Evolutionary conservation across 352 stramenopile species (phyloP).

Genomic region (Phytophthora sp.): DNA sequence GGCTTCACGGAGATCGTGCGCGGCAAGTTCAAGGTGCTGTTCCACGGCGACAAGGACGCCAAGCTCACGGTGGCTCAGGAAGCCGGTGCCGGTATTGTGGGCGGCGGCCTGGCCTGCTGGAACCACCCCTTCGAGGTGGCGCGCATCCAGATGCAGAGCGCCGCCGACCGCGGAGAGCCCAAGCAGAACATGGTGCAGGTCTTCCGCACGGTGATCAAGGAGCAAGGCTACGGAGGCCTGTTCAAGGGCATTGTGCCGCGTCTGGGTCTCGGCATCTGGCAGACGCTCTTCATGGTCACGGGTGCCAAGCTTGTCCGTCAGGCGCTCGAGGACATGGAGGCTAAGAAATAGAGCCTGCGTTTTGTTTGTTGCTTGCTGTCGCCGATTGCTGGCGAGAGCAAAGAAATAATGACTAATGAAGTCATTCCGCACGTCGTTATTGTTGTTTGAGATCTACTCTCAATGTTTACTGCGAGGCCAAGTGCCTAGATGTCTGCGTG

Average conservation of each 20-base stretch:
- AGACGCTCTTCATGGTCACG: slow-evolving; percentile 94
- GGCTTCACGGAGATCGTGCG: slow-evolving; percentile 92
- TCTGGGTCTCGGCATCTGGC: slow-evolving; percentile 88
- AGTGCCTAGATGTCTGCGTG: slow-evolving; percentile 56
- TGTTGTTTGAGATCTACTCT: too few species aligned
- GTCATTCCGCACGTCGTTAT: too few species aligned
- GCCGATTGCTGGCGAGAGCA: not conserved
- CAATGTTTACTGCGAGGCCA: too few species aligned
- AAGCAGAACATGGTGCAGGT: slow-evolving; percentile 92
- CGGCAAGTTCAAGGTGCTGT: slow-evolving; percentile 81
- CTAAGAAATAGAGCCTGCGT: slow-evolving; percentile 37
- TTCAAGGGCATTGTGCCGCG: slow-evolving; percentile 93
- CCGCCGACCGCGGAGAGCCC: slow-evolving; percentile 85
- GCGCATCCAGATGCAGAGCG: slow-evolving; percentile 93
- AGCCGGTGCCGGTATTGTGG: slow-evolving; percentile 84
- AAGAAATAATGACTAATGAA: too few species aligned
- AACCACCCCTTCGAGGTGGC: slow-evolving; percentile 94
- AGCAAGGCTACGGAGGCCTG: slow-evolving; percentile 81
- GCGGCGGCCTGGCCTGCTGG: slow-evolving; percentile 88
- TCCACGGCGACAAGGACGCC: slow-evolving; percentile 83
- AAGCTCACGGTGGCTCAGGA: slow-evolving; percentile 91
- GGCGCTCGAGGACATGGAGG: slow-evolving; percentile 68
- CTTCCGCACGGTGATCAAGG: slow-evolving; percentile 86
- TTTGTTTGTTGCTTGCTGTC: not conserved
- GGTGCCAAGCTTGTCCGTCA: slow-evolving; percentile 91